Conservation (phyloP, 176 grass and related monocot genomes). For the Carex cristatella region DNA sequence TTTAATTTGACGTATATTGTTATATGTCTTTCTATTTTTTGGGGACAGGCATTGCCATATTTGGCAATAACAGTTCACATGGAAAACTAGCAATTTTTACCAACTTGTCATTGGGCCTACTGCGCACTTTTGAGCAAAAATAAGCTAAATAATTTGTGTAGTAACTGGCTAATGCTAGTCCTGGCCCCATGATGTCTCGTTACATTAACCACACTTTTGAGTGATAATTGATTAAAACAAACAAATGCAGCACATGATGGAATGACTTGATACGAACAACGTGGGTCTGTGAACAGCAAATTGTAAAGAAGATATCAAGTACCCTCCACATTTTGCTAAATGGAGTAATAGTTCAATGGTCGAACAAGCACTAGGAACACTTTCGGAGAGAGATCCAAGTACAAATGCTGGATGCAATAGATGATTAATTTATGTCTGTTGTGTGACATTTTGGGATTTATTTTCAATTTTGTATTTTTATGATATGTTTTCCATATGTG, state of each 20-base stretch:
- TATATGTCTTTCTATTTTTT: background rate
- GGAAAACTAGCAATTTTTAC: background rate
- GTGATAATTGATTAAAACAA: background rate
- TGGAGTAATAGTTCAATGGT: background rate
- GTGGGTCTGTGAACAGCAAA: background rate
- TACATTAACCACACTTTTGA: constrained; percentile 1
- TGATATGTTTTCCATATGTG: background rate
- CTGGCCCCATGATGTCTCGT: background rate
- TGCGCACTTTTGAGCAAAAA: background rate
- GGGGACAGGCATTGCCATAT: background rate
- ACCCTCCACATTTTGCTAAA: background rate
- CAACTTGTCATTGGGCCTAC: background rate
- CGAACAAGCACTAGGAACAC: background rate
- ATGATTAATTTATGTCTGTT: background rate
- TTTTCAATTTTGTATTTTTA: background rate
- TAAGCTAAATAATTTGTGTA: background rate
- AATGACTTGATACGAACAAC: background rate
- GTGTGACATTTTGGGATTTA: too few species aligned
- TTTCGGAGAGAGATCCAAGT: background rate
- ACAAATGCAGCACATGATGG: background rate
- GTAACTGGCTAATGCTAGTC: background rate
- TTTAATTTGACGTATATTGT: background rate
- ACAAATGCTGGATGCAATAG: background rate
- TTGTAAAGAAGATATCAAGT: background rate
- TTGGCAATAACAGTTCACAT: background rate